phyloP scores from a whole-genome alignment of 2,329 filamentous ascomycete species.

The Hortaea sp. region DNA sequence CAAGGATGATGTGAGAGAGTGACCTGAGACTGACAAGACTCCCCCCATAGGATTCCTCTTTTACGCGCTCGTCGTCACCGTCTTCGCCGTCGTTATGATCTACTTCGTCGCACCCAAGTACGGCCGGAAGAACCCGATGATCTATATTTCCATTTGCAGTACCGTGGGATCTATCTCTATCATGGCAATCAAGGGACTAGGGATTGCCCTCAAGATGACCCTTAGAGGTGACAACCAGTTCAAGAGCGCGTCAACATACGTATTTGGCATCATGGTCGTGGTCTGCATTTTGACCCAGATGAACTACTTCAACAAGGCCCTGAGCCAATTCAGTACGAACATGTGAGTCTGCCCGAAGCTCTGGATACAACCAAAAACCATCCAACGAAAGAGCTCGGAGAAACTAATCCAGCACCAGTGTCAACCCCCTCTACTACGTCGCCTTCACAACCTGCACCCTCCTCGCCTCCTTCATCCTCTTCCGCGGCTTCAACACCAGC shows the following conservation, averaged over 20 bases:
- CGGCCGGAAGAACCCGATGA: slow-evolving; percentile 89
- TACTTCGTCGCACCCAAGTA: slow-evolving; percentile 84
- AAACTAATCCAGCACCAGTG: slow-evolving; percentile 41
- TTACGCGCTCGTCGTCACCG: slow-evolving; percentile 68
- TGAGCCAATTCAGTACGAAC: slow-evolving; percentile 93
- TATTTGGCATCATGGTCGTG: slow-evolving; percentile 84
- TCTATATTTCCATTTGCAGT: slow-evolving; percentile 96
- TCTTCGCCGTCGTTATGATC: slow-evolving; percentile 89
- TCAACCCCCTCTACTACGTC: slow-evolving; percentile 94
- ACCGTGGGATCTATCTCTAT: slow-evolving; percentile 94
- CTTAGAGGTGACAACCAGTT: slow-evolving; percentile 93
- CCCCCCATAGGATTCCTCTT: slow-evolving; percentile 64
- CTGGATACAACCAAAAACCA: background rate
- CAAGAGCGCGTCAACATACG: slow-evolving; percentile 86
- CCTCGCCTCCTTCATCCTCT: slow-evolving; percentile 90
- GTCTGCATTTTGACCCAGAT: slow-evolving; percentile 98
- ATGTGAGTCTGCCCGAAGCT: slow-evolving; percentile 54
- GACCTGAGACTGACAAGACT: too few species aligned
- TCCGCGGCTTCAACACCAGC: slow-evolving; percentile 90
- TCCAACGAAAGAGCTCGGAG: background rate
- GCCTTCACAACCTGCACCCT: slow-evolving; percentile 94
- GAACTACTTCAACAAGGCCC: slow-evolving; percentile 99
- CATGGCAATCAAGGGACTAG: slow-evolving; percentile 98
- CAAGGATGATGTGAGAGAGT: too few species aligned
- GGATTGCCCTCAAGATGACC: slow-evolving; percentile 92